Evolutionary conservation across 257 asterid species (phyloP).

Genomic region (Solanum sitiens): DNA sequence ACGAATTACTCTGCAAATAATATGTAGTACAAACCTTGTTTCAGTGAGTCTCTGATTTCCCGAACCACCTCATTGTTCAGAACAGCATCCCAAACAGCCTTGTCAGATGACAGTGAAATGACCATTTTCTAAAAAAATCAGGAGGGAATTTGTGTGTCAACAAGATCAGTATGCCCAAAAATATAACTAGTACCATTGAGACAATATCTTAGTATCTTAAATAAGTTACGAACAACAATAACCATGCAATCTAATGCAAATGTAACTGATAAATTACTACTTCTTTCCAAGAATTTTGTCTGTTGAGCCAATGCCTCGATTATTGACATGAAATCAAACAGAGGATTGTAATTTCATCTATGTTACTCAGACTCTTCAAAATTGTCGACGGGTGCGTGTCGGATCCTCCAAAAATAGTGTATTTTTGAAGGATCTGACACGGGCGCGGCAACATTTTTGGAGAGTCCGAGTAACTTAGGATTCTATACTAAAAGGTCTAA

Average conservation of each 20-base stretch:
- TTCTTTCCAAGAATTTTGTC: not conserved
- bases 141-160: not conserved
- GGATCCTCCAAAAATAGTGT: no score
- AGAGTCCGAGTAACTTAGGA: no score
- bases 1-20: not conserved
- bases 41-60: slow-evolving; percentile 48
- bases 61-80: slow-evolving; percentile 54
- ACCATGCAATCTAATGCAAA: not conserved
- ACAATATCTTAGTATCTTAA: not conserved
- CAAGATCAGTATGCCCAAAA: not conserved
- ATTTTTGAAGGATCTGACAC: no score
- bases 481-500: not conserved
- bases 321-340: not conserved
- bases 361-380: no score
- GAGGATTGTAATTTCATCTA: not conserved
- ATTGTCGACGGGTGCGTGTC: no score
- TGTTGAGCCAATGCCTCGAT: not conserved
- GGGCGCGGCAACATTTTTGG: no score
- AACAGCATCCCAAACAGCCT: slow-evolving; percentile 75
- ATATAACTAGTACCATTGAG: not conserved
- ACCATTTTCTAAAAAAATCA: slow-evolving; percentile 50
- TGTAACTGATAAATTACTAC: not conserved
- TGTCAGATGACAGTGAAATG: slow-evolving; percentile 59
- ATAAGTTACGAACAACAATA: not conserved
- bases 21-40: slow-evolving; percentile 22